These are phyloP conservation scores for Vigna unguiculata DNA, from an alignment of 306 rosid species.

Conservation along the genomic window DNA sequence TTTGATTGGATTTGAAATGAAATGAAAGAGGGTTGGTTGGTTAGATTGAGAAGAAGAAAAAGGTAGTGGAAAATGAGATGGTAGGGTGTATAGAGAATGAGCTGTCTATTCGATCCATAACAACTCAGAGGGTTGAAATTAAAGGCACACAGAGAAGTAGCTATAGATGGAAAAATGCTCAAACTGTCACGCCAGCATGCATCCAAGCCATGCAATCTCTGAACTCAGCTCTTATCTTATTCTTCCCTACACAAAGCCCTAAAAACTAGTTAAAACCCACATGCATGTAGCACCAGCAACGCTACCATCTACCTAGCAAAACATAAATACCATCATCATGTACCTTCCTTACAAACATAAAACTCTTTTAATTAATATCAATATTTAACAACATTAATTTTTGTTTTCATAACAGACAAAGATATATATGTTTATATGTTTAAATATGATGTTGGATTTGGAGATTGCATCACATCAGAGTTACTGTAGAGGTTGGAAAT, in stretches of 20 bases:
- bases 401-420: too few species aligned
- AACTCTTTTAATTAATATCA: neutral
- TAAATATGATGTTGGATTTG: neutral
- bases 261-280: conserved; percentile 23
- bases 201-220: conserved; percentile 46
- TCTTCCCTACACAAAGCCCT: conserved; percentile 32
- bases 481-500: conserved; percentile 36
- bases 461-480: conserved; percentile 30
- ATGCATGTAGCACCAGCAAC: conserved; percentile 12
- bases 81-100: conserved; percentile 43
- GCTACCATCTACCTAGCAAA: conserved; percentile 32
- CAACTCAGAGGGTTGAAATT: conserved; percentile 42
- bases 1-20: conserved; percentile 30
- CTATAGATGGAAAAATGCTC: conserved; percentile 43
- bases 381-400: too few species aligned
- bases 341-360: neutral
- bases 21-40: conserved; percentile 7
- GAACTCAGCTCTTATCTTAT: conserved; percentile 49
- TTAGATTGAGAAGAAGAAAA: neutral
- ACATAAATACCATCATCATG: conserved; percentile 37
- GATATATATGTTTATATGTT: neutral
- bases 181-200: conserved; percentile 43
- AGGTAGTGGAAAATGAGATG: conserved; percentile 4
- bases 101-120: conserved; percentile 49
- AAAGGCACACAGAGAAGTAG: conserved; percentile 47